Conservation (phyloP, 2,329 filamentous ascomycete species). For the Tolypocladium cylindrosporum region DNA sequence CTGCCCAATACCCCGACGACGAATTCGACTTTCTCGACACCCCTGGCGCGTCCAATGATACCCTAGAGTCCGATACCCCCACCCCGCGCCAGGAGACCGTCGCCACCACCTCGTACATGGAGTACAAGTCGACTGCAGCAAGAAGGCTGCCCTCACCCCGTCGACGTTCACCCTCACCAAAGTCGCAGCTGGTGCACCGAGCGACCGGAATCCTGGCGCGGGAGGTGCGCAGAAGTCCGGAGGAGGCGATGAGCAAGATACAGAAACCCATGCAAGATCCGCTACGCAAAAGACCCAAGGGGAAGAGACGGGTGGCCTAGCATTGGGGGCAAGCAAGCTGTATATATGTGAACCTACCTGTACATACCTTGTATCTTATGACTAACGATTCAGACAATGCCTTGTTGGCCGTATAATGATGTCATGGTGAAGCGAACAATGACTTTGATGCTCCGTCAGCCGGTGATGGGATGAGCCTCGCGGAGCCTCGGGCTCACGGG, state of each 20-base stretch:
- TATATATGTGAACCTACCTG: slow-evolving; percentile 28
- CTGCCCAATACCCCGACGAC: slow-evolving; percentile 29
- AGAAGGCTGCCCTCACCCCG: slow-evolving; percentile 23
- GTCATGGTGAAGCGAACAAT: not conserved
- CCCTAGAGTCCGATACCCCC: slow-evolving; percentile 31
- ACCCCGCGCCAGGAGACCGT: slow-evolving; percentile 29
- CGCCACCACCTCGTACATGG: slow-evolving; percentile 24
- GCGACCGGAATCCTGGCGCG: slow-evolving; percentile 11
- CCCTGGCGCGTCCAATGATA: slow-evolving; percentile 17
- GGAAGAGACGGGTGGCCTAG: slow-evolving; percentile 31
- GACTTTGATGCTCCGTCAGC: not conserved
- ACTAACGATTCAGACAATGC: slow-evolving; percentile 7
- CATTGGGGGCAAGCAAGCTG: slow-evolving; percentile 20
- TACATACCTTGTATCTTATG: slow-evolving; percentile 28
- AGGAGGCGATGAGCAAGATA: slow-evolving; percentile 34
- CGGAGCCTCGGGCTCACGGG: not conserved
- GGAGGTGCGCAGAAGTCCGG: slow-evolving; percentile 34
- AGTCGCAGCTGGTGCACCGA: slow-evolving; percentile 19
- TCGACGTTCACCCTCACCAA: slow-evolving; percentile 24
- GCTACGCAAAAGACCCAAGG: slow-evolving; percentile 28
- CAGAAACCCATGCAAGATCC: slow-evolving; percentile 35
- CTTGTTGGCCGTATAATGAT: not conserved
- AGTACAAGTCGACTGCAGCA: slow-evolving; percentile 21
- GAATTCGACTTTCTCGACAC: slow-evolving; percentile 19
- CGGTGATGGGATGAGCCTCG: not conserved